Conservation (phyloP, 495 filamentous ascomycete genomes). For the Physcia stellaris region DNA sequence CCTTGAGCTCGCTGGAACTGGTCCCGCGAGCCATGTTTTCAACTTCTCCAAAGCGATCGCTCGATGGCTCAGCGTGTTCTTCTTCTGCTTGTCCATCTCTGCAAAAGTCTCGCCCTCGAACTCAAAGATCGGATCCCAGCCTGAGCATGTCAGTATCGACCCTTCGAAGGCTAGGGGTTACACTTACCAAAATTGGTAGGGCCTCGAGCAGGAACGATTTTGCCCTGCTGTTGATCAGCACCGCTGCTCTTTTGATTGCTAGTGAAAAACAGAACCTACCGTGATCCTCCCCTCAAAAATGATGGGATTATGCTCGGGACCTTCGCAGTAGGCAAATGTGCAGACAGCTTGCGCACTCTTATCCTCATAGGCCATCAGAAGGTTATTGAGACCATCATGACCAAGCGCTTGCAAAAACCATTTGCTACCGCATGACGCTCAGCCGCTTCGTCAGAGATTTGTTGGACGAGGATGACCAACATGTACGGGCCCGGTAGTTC, state of each 20-base stretch:
- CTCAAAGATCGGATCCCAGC: slow-evolving; percentile 96
- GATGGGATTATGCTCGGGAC: slow-evolving; percentile 72
- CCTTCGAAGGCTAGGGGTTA: background rate
- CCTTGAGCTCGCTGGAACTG: too few species aligned
- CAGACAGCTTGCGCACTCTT: slow-evolving; percentile 87
- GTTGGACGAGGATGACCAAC: slow-evolving; percentile 32
- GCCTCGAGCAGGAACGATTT: slow-evolving; percentile 65
- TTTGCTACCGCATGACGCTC: slow-evolving; percentile 45
- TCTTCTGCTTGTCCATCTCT: slow-evolving; percentile 85
- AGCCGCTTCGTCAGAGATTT: background rate
- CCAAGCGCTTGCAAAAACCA: slow-evolving; percentile 79
- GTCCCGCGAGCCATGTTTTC: slow-evolving; percentile 54
- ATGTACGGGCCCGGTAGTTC: slow-evolving; percentile 96
- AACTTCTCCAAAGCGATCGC: slow-evolving; percentile 73
- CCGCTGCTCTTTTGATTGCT: too few species aligned
- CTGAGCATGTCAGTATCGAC: slow-evolving; percentile 26
- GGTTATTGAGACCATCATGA: slow-evolving; percentile 73
- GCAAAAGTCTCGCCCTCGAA: slow-evolving; percentile 90
- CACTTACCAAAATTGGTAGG: slow-evolving; percentile 62
- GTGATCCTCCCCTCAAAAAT: slow-evolving; percentile 81
- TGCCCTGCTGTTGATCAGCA: too few species aligned
- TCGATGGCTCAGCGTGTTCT: slow-evolving; percentile 90
- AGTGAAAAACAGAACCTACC: slow-evolving; percentile 20
- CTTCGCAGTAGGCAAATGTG: slow-evolving; percentile 84
- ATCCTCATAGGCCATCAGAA: slow-evolving; percentile 79